These are phyloP conservation scores for Trichomonas vaginalis DNA, from an alignment of 208 protist species.

Conservation along the genomic window DNA sequence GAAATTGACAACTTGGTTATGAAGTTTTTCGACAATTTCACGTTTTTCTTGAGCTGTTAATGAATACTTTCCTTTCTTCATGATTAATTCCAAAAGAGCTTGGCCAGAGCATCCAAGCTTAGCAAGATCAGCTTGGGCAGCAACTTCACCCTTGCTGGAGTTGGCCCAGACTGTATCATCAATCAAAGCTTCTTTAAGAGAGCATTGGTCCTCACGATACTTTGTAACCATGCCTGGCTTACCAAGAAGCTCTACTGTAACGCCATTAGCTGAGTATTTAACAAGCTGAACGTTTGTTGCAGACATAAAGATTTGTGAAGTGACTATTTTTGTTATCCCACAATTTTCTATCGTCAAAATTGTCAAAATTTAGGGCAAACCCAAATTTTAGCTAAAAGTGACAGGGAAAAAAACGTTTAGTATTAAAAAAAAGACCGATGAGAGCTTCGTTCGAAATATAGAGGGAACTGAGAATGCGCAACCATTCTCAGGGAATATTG, in stretches of 20 bases:
- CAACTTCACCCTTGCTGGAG: neutral
- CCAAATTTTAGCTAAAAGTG: no score
- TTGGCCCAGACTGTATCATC: constrained; percentile 13
- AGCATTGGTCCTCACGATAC: neutral
- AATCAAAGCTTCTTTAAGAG: neutral
- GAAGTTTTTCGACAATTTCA: neutral
- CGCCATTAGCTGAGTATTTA: neutral
- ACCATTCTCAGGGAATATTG: no score
- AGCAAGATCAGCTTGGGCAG: neutral
- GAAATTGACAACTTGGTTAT: neutral
- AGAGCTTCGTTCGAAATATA: no score
- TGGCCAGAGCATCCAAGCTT: neutral
- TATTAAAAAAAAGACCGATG: no score
- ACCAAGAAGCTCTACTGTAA: neutral
- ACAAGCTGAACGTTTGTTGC: neutral
- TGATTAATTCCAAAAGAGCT: neutral
- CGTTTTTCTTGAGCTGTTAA: constrained; percentile 16
- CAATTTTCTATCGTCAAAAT: no score
- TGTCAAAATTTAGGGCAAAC: no score
- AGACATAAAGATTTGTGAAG: neutral
- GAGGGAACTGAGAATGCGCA: no score
- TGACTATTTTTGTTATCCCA: neutral
- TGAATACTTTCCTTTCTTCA: neutral
- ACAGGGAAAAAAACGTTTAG: no score
- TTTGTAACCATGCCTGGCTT: constrained; percentile 13